Base-by-base conservation (phyloP, 2,329 filamentous ascomycete species). In the Cryphonectria radicalis region DNA sequence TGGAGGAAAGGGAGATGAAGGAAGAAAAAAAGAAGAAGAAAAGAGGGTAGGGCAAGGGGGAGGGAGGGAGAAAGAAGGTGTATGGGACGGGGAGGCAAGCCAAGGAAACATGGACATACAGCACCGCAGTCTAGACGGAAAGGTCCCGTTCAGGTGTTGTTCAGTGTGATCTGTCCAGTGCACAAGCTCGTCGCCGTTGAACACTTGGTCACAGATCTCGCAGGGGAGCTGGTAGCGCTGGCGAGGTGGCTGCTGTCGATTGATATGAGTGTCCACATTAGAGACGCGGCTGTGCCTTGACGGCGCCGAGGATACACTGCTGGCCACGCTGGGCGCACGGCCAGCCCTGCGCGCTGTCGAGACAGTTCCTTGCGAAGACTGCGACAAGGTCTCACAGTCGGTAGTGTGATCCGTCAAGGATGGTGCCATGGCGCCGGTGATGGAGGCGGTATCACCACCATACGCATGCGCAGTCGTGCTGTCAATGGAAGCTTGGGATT, bases 101-200 rank as follows among this genome's bases (percentile, higher is more conserved):
- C 8, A 46, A n/a, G 46, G 10, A 50, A 19, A 32, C 8, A 28
- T 32, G 5, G 11, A 46, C 67, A 67, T 63, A 64, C 71, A 72
- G 68, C 71, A 72, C 25, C 19, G 63, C 60, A 68, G 25, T 60
- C 42, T 65, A 11, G 43, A 11, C 0, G 86, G 86, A 7, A 83
- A 81, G 0, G 25, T 69, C 4, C 76, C 46, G 0, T 50, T 1
- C 11, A 83, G 74, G 73, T 88, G 86, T 0, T 79, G 75, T 0
- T 72, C 37, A 1, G 76, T 81, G 71, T 90, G 88, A 0, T 78
- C 70, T 19, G 86, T 81, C 87, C 87, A 89, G 46, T 50, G 3
- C 2, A 22, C 67, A 0, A 80, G 74, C 0, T 86, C 78, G 13
- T 82, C 76, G 3, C 80, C 73, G 7, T 71, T 50, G 73, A 88